phyloP scores from a whole-genome alignment of 2,329 filamentous ascomycete genomes.

The Arthrobotrys musiformis region DNA sequence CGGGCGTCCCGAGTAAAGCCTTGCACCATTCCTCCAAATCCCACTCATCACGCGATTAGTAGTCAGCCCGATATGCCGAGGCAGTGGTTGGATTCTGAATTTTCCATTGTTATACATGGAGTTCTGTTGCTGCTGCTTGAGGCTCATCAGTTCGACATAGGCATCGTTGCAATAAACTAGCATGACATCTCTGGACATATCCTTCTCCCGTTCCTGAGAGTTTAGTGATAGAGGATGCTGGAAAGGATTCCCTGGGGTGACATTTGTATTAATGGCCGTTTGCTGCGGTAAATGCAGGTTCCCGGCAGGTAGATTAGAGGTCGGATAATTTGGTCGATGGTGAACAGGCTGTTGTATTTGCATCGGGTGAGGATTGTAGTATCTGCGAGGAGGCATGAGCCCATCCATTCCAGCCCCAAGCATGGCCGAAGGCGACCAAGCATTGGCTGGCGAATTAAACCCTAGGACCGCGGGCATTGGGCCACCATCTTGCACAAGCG shows the following conservation, averaged over 20 bases:
- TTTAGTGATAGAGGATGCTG: constrained; percentile 34
- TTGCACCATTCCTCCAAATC: constrained; percentile 46
- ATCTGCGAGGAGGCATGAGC: constrained; percentile 21
- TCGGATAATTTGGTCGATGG: constrained; percentile 1
- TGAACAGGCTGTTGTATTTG: constrained; percentile 3
- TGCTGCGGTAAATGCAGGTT: constrained; percentile 44
- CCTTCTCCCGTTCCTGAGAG: constrained; percentile 28
- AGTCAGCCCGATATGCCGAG: constrained; percentile 44
- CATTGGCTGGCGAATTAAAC: constrained; percentile 47
- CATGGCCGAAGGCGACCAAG: constrained; percentile 38
- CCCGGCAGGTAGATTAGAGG: not conserved
- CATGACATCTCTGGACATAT: constrained; percentile 50
- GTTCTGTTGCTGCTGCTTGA: constrained; percentile 49
- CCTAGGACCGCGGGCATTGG: constrained; percentile 52
- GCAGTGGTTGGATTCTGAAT: constrained; percentile 46
- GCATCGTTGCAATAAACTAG: constrained; percentile 50
- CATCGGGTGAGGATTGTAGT: constrained; percentile 27
- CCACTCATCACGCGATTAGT: constrained; percentile 44
- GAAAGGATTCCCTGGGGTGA: constrained; percentile 43
- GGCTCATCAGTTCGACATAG: constrained; percentile 46
- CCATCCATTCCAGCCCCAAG: constrained; percentile 21
- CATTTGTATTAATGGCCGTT: constrained; percentile 21
- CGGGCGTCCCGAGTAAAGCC: constrained; percentile 32
- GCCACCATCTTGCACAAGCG: constrained; percentile 52
- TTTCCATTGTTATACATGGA: constrained; percentile 27